These are phyloP conservation scores for Neurospora intermedia DNA, from an alignment of 495 filamentous ascomycete genomes.

Conservation along the genomic window DNA sequence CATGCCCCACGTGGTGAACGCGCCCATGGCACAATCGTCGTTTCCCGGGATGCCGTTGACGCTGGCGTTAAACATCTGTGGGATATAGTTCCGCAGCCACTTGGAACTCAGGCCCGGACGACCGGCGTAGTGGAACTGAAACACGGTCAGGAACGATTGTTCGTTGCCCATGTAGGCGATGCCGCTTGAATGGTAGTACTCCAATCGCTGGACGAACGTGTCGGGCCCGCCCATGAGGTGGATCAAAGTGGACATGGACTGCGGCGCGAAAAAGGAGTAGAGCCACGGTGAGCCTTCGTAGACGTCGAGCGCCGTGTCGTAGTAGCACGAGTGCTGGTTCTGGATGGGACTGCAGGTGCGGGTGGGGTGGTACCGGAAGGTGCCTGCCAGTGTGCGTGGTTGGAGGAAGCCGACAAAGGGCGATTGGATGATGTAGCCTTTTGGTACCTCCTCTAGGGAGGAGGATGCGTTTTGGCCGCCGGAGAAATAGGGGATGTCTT, in stretches of 20 bases:
- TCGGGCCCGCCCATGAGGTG: constrained; percentile 46
- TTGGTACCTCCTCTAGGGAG: too few species aligned
- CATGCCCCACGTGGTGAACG: constrained; percentile 57
- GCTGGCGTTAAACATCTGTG: constrained; percentile 49
- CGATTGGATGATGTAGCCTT: constrained; percentile 15
- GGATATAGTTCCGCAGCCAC: constrained; percentile 56
- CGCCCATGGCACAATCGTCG: constrained; percentile 68
- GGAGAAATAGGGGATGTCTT: not conserved
- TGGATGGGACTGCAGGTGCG: constrained; percentile 47
- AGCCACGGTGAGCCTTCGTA: constrained; percentile 66
- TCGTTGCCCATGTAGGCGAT: constrained; percentile 67
- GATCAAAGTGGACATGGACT: constrained; percentile 56
- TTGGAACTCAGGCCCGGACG: constrained; percentile 52
- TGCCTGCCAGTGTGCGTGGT: constrained; percentile 50
- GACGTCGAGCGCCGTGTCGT: constrained; percentile 51
- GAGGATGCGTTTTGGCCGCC: too few species aligned
- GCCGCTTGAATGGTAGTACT: constrained; percentile 52
- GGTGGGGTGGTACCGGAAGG: constrained; percentile 57
- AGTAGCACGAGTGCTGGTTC: constrained; percentile 36
- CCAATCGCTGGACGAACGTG: constrained; percentile 47
- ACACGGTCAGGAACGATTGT: constrained; percentile 59
- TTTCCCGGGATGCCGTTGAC: constrained; percentile 59
- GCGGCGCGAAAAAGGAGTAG: constrained; percentile 61
- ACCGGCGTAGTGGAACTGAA: constrained; percentile 63
- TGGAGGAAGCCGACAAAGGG: constrained; percentile 60